phyloP scores from a whole-genome alignment of 2,329 filamentous ascomycete genomes.

The Penicillium sp. region DNA sequence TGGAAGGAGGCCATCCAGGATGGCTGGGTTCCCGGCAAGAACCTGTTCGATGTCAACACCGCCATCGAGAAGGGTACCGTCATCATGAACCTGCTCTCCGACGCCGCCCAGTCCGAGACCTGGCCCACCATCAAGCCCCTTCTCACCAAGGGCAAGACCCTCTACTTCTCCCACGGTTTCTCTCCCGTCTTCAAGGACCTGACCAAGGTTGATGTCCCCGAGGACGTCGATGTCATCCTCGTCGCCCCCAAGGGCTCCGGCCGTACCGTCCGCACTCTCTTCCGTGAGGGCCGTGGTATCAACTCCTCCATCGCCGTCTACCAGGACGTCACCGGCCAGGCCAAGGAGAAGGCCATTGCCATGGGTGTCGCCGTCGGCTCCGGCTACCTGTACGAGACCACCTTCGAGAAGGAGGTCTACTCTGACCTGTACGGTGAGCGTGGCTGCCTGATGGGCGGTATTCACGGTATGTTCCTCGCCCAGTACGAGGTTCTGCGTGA shows the following conservation, averaged over 20 bases:
- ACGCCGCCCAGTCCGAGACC: constrained; percentile 97
- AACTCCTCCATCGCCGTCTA: constrained; percentile 98
- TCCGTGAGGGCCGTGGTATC: constrained; percentile 98
- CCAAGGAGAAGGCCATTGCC: constrained; percentile 95
- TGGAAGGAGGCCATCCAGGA: constrained; percentile 98
- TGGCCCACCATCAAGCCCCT: constrained; percentile 98
- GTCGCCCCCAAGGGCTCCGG: constrained; percentile 98
- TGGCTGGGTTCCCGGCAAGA: constrained; percentile 97
- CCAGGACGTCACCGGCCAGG: constrained; percentile 97
- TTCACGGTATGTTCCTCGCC: constrained; percentile 99
- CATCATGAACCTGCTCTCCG: constrained; percentile 98
- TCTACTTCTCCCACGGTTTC: constrained; percentile 99
- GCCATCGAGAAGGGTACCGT: constrained; percentile 91
- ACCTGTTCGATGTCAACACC: constrained; percentile 97
- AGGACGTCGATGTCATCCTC: constrained; percentile 97
- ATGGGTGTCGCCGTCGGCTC: constrained; percentile 95
- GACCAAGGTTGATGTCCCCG: constrained; percentile 97
- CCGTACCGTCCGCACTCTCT: constrained; percentile 96
- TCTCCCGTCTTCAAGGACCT: constrained; percentile 99
- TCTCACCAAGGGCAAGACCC: constrained; percentile 98
- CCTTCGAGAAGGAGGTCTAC: constrained; percentile 99
- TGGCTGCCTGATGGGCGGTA: constrained; percentile 99
- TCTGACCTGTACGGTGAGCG: constrained; percentile 99
- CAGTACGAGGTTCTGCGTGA: constrained; percentile 99
- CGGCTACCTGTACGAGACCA: constrained; percentile 99